Evolutionary conservation across 2,329 filamentous ascomycete genomes (phyloP).

Genomic region (Bipolaris bicolor): DNA sequence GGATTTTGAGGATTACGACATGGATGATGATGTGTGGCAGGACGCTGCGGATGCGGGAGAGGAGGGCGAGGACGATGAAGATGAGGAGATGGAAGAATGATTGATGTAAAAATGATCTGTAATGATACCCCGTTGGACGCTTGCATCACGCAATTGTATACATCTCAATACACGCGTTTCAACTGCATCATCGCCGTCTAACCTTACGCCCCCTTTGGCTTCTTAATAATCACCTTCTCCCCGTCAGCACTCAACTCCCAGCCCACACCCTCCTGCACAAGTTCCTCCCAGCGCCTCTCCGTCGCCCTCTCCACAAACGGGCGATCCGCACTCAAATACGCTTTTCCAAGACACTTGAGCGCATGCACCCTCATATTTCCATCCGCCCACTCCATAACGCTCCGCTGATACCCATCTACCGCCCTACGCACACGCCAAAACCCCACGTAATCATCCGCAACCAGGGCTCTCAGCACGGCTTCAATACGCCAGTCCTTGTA

Average conservation of each 20-base stretch:
- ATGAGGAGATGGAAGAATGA: conserved; percentile 56
- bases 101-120: conserved; percentile 23
- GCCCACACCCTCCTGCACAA: conserved; percentile 76
- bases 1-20: conserved; percentile 52
- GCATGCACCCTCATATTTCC: conserved; percentile 75
- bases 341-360: conserved; percentile 83
- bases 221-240: conserved; percentile 76
- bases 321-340: conserved; percentile 76
- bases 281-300: conserved; percentile 72
- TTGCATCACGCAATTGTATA: neutral
- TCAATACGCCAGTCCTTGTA: conserved; percentile 73
- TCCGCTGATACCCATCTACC: conserved; percentile 80
- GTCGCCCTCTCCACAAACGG: conserved; percentile 72
- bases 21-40: conserved; percentile 60
- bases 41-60: conserved; percentile 58
- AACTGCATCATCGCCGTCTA: too few species aligned
- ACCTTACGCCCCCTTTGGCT: conserved; percentile 55
- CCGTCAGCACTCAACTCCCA: conserved; percentile 75
- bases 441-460: conserved; percentile 79
- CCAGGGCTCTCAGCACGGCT: conserved; percentile 70
- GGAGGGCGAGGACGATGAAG: conserved; percentile 55
- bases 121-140: conserved; percentile 45
- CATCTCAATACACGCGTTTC: neutral
- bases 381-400: conserved; percentile 82
- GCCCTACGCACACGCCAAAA: conserved; percentile 74